Evolutionary conservation across 2,329 filamentous ascomycete species (phyloP).

Genomic region (Aureobasidium sp.): DNA sequence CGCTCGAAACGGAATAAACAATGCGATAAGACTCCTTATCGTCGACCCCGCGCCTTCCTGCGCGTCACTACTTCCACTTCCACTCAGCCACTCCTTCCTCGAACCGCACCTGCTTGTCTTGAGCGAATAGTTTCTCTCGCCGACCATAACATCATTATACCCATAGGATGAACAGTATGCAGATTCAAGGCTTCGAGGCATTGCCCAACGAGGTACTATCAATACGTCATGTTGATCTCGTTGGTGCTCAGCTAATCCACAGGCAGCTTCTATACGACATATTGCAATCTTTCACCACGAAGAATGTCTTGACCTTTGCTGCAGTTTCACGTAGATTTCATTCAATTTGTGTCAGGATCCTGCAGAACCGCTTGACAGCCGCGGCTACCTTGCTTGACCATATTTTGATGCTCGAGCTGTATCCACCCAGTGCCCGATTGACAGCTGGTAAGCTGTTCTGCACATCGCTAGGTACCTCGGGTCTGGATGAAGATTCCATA

Average conservation of each 20-base stretch:
- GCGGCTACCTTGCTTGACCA: conserved; percentile 52
- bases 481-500: conserved; percentile 35
- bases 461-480: conserved; percentile 55
- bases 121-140: not conserved
- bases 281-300: conserved; percentile 32
- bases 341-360: conserved; percentile 51
- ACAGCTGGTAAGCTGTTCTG: conserved; percentile 63
- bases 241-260: not conserved
- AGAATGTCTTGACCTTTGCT: conserved; percentile 43
- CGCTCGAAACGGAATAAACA: not conserved
- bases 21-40: conserved; percentile 2
- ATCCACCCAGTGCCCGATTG: conserved; percentile 60
- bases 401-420: conserved; percentile 68
- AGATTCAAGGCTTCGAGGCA: conserved; percentile 17
- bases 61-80: not conserved
- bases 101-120: not conserved
- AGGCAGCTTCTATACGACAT: conserved; percentile 34
- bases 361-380: conserved; percentile 55
- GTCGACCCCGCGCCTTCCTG: not conserved
- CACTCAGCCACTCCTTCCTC: not conserved
- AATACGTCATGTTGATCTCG: not conserved
- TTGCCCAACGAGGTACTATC: conserved; percentile 25
- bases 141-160: too few species aligned
- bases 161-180: not conserved
- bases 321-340: conserved; percentile 55